These are phyloP conservation scores for Nephelium lappaceum DNA, from an alignment of 345 rosid genomes.

Conservation along the genomic window DNA sequence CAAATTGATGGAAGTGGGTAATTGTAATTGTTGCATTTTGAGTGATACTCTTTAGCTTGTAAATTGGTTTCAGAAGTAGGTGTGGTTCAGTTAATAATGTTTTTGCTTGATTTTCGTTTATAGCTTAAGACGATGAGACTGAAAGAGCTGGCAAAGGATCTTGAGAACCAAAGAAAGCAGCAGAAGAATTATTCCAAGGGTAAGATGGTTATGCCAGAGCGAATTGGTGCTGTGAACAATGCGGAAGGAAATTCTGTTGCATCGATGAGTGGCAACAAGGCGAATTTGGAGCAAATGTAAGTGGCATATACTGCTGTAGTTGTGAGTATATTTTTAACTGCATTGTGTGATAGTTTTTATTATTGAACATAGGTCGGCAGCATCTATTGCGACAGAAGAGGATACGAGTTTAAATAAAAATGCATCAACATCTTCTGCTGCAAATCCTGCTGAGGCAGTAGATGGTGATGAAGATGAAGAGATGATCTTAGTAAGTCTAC, in stretches of 20 bases:
- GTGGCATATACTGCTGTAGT: slow-evolving; percentile 27
- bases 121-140: slow-evolving; percentile 78
- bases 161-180: slow-evolving; percentile 60
- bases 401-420: slow-evolving; percentile 27
- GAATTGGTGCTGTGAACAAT: slow-evolving; percentile 24
- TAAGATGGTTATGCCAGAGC: slow-evolving; percentile 35
- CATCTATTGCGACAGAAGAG: slow-evolving; percentile 65
- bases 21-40: background rate
- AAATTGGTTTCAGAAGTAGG: background rate
- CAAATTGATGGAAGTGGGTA: background rate
- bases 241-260: slow-evolving; percentile 24
- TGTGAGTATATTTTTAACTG: slow-evolving; percentile 14
- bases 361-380: slow-evolving; percentile 62
- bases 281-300: slow-evolving; percentile 74
- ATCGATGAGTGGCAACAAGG: slow-evolving; percentile 39
- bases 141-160: slow-evolving; percentile 75
- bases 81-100: background rate
- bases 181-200: slow-evolving; percentile 51
- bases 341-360: slow-evolving; percentile 24
- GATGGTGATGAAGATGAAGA: slow-evolving; percentile 61
- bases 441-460: slow-evolving; percentile 43
- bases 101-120: slow-evolving; percentile 20
- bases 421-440: slow-evolving; percentile 50
- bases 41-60: background rate
- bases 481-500: slow-evolving; percentile 34